phyloP scores from a whole-genome alignment of 768 basidiomycete species.

The Tulasnella sp. region DNA sequence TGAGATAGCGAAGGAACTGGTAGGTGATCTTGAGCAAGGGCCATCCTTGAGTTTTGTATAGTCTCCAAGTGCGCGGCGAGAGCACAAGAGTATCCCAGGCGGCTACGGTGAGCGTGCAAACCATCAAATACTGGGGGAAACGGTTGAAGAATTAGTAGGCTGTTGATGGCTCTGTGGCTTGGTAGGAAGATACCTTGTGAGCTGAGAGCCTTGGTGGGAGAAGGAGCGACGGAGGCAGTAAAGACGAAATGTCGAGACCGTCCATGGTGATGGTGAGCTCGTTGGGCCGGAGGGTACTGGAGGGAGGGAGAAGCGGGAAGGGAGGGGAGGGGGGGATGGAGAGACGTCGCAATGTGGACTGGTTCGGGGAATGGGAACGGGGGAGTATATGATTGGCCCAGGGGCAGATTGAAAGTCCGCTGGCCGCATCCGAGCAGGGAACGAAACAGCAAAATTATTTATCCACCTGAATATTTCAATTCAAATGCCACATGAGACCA shows the following conservation, averaged over 20 bases:
- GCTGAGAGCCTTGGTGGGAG: constrained; percentile 71
- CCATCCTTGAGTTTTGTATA: constrained; percentile 57
- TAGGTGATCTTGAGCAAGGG: constrained; percentile 69
- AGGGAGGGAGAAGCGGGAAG: neutral
- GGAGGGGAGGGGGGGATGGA: neutral
- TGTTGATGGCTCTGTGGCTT: neutral
- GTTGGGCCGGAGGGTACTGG: neutral
- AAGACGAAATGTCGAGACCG: constrained; percentile 21
- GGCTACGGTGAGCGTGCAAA: constrained; percentile 81
- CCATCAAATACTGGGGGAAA: constrained; percentile 64
- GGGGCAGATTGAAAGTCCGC: neutral
- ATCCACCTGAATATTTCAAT: neutral
- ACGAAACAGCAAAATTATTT: neutral
- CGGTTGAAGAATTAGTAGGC: neutral
- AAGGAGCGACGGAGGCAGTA: constrained; percentile 58
- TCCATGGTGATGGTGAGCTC: constrained; percentile 5
- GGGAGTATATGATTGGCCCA: neutral
- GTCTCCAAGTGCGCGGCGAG: constrained; percentile 67
- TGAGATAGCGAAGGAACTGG: constrained; percentile 64
- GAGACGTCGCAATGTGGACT: neutral
- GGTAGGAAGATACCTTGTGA: constrained; percentile 27
- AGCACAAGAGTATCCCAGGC: constrained; percentile 87
- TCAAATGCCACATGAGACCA: neutral
- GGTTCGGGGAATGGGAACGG: neutral
- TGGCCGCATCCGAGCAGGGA: neutral